These are phyloP conservation scores for Penicillium sp. DNA, from an alignment of 2,329 filamentous ascomycete species.

Conservation along the genomic window DNA sequence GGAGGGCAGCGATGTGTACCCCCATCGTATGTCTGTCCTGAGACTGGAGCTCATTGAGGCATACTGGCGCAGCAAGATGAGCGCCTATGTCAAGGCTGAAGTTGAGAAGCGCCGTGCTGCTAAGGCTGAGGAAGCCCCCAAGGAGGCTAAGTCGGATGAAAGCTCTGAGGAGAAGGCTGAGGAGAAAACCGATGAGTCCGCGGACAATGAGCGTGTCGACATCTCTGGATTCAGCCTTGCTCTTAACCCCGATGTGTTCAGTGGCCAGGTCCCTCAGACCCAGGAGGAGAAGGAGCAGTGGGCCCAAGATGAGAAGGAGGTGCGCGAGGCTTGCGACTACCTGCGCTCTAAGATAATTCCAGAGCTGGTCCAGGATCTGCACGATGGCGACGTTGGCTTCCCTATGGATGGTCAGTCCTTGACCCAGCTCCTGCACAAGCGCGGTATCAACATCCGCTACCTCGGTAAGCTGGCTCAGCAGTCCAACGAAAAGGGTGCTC, in stretches of 20 bases:
- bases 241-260: conserved; percentile 94
- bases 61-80: conserved; percentile 80
- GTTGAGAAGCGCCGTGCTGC: conserved; percentile 60
- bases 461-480: conserved; percentile 78
- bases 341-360: conserved; percentile 76
- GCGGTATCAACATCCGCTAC: conserved; percentile 95
- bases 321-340: conserved; percentile 77
- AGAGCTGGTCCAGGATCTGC: conserved; percentile 79
- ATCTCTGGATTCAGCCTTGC: conserved; percentile 82
- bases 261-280: conserved; percentile 84
- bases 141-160: conserved; percentile 38
- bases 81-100: conserved; percentile 81
- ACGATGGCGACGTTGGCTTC: conserved; percentile 91
- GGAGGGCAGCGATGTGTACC: conserved; percentile 64
- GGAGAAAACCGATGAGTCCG: conserved; percentile 41
- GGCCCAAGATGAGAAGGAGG: conserved; percentile 80
- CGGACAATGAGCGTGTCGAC: conserved; percentile 69
- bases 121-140: conserved; percentile 39
- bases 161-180: conserved; percentile 42
- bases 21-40: conserved; percentile 93
- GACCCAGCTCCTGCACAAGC: conserved; percentile 85
- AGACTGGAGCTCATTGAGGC: conserved; percentile 85
- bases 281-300: conserved; percentile 84
- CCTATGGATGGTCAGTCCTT: conserved; percentile 97
- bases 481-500: conserved; percentile 64